Conservation (phyloP, 148 eudicot species). For the Heliamphora exappendiculata region DNA sequence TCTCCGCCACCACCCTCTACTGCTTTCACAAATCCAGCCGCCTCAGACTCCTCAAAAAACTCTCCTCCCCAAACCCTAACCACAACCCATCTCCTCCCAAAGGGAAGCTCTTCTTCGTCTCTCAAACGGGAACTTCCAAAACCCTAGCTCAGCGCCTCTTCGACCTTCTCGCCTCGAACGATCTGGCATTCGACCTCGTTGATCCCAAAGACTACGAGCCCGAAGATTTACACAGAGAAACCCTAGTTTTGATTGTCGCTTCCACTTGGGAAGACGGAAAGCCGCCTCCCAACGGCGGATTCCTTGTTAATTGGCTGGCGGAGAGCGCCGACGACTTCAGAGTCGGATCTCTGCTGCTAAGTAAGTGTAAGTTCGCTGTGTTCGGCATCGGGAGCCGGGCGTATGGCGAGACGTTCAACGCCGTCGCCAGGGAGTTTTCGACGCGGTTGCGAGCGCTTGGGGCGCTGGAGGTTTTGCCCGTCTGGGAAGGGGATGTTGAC, state of each 20-base stretch:
- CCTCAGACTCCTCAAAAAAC: slow-evolving; percentile 24
- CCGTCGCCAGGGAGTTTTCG: slow-evolving; percentile 50
- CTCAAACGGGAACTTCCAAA: slow-evolving; percentile 73
- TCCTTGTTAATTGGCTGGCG: slow-evolving; percentile 66
- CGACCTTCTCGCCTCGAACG: slow-evolving; percentile 29
- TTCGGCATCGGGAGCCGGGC: slow-evolving; percentile 77
- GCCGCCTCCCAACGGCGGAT: slow-evolving; percentile 54
- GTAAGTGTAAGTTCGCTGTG: slow-evolving; percentile 51
- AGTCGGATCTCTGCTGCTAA: slow-evolving; percentile 61
- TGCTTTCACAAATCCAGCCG: slow-evolving; percentile 76
- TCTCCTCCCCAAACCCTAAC: slow-evolving; percentile 14
- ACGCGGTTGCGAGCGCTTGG: slow-evolving; percentile 58
- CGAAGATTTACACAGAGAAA: slow-evolving; percentile 66
- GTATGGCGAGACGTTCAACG: slow-evolving; percentile 66
- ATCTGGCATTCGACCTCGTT: slow-evolving; percentile 48
- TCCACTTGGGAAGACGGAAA: slow-evolving; percentile 86
- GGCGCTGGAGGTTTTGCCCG: slow-evolving; percentile 50
- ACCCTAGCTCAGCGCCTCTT: slow-evolving; percentile 75
- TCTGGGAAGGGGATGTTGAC: slow-evolving; percentile 81
- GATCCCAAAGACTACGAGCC: slow-evolving; percentile 73
- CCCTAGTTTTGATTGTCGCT: slow-evolving; percentile 51
- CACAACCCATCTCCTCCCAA: slow-evolving; percentile 19
- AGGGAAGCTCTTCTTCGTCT: slow-evolving; percentile 59
- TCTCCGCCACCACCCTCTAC: slow-evolving; percentile 76
- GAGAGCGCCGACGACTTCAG: slow-evolving; percentile 88